These are phyloP conservation scores for Trichoderma brevicompactum DNA, from an alignment of 2,329 filamentous ascomycete genomes.

Conservation along the genomic window DNA sequence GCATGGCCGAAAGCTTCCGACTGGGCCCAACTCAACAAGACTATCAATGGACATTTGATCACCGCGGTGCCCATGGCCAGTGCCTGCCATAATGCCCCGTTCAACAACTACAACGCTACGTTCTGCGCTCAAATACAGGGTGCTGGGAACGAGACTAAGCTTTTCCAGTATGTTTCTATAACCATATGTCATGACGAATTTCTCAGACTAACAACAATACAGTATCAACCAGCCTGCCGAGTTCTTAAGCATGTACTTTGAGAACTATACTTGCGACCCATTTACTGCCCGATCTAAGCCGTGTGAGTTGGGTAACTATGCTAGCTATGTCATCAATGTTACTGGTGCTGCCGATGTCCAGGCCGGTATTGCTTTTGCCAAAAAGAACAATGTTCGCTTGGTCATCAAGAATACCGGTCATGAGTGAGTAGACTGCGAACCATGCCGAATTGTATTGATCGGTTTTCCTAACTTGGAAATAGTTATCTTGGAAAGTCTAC, in stretches of 20 bases:
- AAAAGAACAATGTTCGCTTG: conserved; percentile 48
- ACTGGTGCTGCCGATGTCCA: not conserved
- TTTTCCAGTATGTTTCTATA: not conserved
- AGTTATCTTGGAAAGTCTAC: conserved; percentile 43
- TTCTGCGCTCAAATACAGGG: conserved; percentile 41
- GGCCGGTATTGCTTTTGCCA: conserved; percentile 40
- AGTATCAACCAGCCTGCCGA: not conserved
- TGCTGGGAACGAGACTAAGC: not conserved
- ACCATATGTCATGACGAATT: not conserved
- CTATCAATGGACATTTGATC: conserved; percentile 55
- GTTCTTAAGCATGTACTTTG: conserved; percentile 2
- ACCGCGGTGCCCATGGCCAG: conserved; percentile 55
- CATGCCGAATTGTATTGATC: too few relatives aligned
- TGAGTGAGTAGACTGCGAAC: conserved; percentile 29
- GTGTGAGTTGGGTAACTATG: not conserved
- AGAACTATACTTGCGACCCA: conserved; percentile 17
- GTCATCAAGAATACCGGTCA: conserved; percentile 42
- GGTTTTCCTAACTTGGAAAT: not conserved
- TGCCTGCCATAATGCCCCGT: conserved; percentile 50
- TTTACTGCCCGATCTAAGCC: not conserved
- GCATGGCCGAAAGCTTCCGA: conserved; percentile 54
- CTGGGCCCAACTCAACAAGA: conserved; percentile 57
- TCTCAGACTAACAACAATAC: not conserved
- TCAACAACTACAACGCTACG: conserved; percentile 46
- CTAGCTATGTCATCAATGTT: conserved; percentile 29